phyloP scores from a whole-genome alignment of 768 basidiomycete genomes.

The Trametes gibbosa region DNA sequence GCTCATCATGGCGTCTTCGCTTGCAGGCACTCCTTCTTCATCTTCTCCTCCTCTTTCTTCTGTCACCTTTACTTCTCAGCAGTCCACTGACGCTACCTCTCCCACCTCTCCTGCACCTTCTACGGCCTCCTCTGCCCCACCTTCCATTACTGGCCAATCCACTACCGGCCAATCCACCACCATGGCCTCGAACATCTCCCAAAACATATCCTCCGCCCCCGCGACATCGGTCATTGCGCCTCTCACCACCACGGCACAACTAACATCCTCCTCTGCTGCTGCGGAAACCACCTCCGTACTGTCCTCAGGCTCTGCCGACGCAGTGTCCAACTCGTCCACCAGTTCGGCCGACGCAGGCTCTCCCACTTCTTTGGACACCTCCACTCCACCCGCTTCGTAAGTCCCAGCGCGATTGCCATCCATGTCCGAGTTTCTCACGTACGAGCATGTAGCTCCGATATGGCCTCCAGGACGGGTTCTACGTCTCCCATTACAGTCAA shows the following conservation, averaged over 20 bases:
- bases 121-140: conserved; percentile 20
- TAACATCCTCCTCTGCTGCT: conserved; percentile 10
- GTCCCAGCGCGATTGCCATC: neutral
- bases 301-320: conserved; percentile 18
- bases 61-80: conserved; percentile 18
- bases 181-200: conserved; percentile 1
- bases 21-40: conserved; percentile 16
- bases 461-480: neutral
- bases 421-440: neutral
- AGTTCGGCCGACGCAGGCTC: neutral
- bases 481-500: neutral
- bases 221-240: neutral
- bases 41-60: conserved; percentile 19
- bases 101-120: conserved; percentile 21
- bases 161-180: conserved; percentile 8
- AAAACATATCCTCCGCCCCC: neutral
- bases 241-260: neutral
- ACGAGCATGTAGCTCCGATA: neutral
- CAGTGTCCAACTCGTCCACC: neutral
- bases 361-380: conserved; percentile 7
- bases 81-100: conserved; percentile 18
- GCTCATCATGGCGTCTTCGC: conserved; percentile 6
- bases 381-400: conserved; percentile 17
- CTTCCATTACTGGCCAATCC: conserved; percentile 1
- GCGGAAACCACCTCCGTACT: conserved; percentile 15